Evolutionary conservation across 164 flowering plant species (phyloP).

Genomic region (Brasenia schreberi): DNA sequence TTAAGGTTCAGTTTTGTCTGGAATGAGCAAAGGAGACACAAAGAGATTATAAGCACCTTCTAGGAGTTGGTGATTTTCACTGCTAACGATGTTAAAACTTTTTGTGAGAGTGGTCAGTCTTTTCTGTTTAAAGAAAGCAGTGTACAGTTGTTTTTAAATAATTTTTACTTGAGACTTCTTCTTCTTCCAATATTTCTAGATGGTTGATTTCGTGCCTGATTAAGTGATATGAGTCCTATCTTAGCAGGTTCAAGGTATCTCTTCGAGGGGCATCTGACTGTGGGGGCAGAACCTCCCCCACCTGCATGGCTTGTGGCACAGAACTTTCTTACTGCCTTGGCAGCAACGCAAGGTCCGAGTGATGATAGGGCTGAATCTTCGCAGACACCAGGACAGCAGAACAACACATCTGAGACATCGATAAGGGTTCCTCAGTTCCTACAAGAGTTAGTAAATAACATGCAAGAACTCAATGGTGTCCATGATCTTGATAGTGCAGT

Average conservation of each 20-base stretch:
- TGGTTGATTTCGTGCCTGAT: no score
- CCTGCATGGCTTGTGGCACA: conserved; percentile 69
- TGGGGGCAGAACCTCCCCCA: conserved; percentile 83
- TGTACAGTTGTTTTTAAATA: no score
- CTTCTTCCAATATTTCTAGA: not conserved
- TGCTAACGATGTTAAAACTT: no score
- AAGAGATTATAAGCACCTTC: no score
- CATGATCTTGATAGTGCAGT: conserved; percentile 13
- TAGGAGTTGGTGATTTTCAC: no score
- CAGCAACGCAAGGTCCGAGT: conserved; percentile 9
- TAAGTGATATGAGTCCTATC: not conserved
- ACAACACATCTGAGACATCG: conserved; percentile 14
- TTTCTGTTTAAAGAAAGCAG: no score
- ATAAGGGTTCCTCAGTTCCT: not conserved
- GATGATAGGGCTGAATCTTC: conserved; percentile 33
- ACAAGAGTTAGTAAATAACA: conserved; percentile 8
- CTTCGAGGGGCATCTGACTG: conserved; percentile 94
- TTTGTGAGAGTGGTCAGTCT: no score
- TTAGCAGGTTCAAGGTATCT: conserved; percentile 41
- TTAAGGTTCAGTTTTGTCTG: no score
- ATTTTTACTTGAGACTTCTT: not conserved
- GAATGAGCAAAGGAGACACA: no score
- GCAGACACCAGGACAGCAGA: conserved; percentile 11
- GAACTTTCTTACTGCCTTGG: conserved; percentile 34
- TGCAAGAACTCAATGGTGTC: conserved; percentile 7